Evolutionary conservation across 257 asterid genomes (phyloP).

Genomic region (Solanum gracilifrons): DNA sequence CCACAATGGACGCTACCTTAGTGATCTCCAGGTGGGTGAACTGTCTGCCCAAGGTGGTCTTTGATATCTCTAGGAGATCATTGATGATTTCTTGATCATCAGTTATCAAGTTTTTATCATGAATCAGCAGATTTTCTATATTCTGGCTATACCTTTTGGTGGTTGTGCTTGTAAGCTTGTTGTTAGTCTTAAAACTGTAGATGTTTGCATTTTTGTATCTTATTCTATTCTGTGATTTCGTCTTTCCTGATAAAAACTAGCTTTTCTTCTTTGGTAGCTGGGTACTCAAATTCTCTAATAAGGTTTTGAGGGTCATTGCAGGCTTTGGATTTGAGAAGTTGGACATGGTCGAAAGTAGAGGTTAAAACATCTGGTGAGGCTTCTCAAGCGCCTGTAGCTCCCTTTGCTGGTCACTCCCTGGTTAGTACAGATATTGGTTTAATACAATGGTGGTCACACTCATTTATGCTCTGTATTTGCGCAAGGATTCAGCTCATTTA

Average conservation of each 20-base stretch:
- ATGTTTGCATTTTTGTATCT: not conserved
- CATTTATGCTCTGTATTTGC: not conserved
- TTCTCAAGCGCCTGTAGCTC: slow-evolving; percentile 22
- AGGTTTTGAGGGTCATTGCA: slow-evolving; percentile 11
- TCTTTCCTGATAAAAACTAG: not conserved
- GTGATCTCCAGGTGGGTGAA: slow-evolving; percentile 85
- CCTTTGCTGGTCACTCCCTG: slow-evolving; percentile 91
- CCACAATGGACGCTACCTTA: slow-evolving; percentile 87
- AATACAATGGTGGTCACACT: not conserved
- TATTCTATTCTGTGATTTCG: not conserved
- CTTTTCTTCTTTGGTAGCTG: not conserved
- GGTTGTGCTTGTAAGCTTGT: not conserved
- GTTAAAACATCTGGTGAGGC: slow-evolving; percentile 40
- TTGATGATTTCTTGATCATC: not conserved
- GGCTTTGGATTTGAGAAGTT: slow-evolving; percentile 74
- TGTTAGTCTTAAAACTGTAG: not conserved
- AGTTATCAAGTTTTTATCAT: not conserved
- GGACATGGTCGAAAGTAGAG: slow-evolving; percentile 88
- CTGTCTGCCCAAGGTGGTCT: slow-evolving; percentile 1
- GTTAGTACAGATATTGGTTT: slow-evolving; percentile 35
- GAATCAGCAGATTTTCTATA: not conserved
- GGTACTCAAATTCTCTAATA: not conserved
- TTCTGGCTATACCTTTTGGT: not conserved
- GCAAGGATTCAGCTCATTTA: not conserved
- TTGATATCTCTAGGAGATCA: slow-evolving; percentile 5